A percentile compares a stretch with the other conserved stretches of the same genome.
Evolutionary conservation across 345 rosid genomes (phyloP).

Genomic region (Dovyalis caffra): DNA sequence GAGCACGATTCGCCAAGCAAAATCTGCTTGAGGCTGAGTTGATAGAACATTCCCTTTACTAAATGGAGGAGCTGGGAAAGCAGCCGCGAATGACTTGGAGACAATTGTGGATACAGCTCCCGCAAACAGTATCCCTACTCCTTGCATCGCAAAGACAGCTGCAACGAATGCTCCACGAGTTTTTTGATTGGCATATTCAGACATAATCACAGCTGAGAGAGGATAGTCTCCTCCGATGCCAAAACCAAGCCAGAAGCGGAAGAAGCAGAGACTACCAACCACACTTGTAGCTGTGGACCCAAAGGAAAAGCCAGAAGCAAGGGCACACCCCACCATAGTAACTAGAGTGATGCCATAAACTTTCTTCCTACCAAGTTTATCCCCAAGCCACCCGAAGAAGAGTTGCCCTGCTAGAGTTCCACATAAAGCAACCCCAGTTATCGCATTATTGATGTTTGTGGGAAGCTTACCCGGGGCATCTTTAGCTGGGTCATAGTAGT

Average conservation of each 20-base stretch:
- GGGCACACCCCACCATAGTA: constrained; percentile 69
- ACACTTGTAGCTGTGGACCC: constrained; percentile 49
- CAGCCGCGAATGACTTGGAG: constrained; percentile 41
- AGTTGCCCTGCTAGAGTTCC: constrained; percentile 58
- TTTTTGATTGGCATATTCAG: constrained; percentile 65
- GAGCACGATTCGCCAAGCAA: constrained; percentile 66
- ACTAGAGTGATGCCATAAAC: constrained; percentile 76
- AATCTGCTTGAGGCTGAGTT: constrained; percentile 60
- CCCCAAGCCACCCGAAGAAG: constrained; percentile 76
- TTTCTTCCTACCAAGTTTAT: constrained; percentile 72
- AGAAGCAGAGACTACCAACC: constrained; percentile 62
- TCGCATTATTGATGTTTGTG: constrained; percentile 33
- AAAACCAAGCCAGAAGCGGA: constrained; percentile 83
- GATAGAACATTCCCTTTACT: constrained; percentile 30
- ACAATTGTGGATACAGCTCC: constrained; percentile 58
- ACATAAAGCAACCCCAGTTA: constrained; percentile 52
- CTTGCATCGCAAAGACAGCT: constrained; percentile 82
- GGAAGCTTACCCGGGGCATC: constrained; percentile 44
- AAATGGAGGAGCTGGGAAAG: constrained; percentile 28
- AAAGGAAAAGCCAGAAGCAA: constrained; percentile 65
- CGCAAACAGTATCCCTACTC: constrained; percentile 58
- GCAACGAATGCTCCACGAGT: constrained; percentile 75
- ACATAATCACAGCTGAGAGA: constrained; percentile 76
- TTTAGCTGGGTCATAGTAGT: constrained; percentile 34
- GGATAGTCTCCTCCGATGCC: constrained; percentile 91